Percentiles rank a stretch among this genome's conserved stretches.
Evolutionary conservation across 2,329 filamentous ascomycete genomes (phyloP).

Genomic region (Botrytis cinerea): DNA sequence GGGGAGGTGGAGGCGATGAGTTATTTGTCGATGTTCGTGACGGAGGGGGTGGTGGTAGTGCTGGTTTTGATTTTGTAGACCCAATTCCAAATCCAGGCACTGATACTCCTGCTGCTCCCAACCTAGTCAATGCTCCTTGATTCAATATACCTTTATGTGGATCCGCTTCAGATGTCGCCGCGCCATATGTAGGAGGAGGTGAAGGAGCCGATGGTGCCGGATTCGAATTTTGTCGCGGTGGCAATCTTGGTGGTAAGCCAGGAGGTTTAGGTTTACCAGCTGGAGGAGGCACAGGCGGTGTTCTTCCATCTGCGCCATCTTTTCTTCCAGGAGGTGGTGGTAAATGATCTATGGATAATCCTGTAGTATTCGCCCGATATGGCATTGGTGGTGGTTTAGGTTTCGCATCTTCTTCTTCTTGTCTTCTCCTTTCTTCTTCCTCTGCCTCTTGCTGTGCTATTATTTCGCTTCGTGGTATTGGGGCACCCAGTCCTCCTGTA

Average conservation of each 20-base stretch:
- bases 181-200: conserved; percentile 45
- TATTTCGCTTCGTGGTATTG: conserved; percentile 45
- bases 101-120: conserved; percentile 63
- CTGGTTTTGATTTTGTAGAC: conserved; percentile 42
- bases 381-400: conserved; percentile 54
- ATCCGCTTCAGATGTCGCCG: conserved; percentile 34
- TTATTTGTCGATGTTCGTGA: conserved; percentile 26
- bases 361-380: conserved; percentile 62
- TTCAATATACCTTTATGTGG: conserved; percentile 41
- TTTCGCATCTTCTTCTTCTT: conserved; percentile 37
- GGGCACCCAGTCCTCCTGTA: conserved; percentile 47
- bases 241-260: conserved; percentile 60
- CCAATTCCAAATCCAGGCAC: conserved; percentile 68
- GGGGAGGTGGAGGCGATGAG: conserved; percentile 28
- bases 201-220: conserved; percentile 44
- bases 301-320: conserved; percentile 40
- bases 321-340: conserved; percentile 59
- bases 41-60: conserved; percentile 36
- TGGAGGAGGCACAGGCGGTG: conserved; percentile 29
- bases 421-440: conserved; percentile 35
- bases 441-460: conserved; percentile 40
- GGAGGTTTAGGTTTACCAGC: conserved; percentile 38
- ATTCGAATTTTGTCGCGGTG: conserved; percentile 47
- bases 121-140: conserved; percentile 53
- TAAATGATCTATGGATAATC: conserved; percentile 58